Evolutionary conservation across 1,284 basidiomycete species (phyloP).

Genomic region (Fomitiporia mediterranea): DNA sequence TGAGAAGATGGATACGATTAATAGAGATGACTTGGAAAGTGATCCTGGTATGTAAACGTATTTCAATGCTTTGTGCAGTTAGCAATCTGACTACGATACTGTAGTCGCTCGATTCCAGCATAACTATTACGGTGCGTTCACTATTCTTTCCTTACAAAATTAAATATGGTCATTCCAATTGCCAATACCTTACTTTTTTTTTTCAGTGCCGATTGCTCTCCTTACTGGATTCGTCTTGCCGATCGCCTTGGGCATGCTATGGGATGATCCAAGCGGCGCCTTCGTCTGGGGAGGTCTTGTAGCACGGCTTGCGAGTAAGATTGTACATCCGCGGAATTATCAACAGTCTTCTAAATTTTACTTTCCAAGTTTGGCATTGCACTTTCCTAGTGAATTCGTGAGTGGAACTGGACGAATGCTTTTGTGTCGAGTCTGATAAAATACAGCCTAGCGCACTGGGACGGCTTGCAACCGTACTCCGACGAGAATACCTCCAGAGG

Average conservation of each 20-base stretch:
- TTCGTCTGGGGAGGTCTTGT: slow-evolving; percentile 70
- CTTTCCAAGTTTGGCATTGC: slow-evolving; percentile 62
- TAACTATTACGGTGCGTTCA: slow-evolving; percentile 51
- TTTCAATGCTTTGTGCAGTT: neutral
- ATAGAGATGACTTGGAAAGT: slow-evolving; percentile 63
- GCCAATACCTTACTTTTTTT: neutral
- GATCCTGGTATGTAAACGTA: slow-evolving; percentile 53
- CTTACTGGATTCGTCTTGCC: slow-evolving; percentile 58
- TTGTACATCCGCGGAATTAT: slow-evolving; percentile 13
- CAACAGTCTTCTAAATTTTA: neutral
- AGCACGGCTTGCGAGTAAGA: slow-evolving; percentile 53
- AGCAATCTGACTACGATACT: neutral
- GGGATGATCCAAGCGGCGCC: slow-evolving; percentile 58
- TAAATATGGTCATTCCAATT: too few relatives aligned
- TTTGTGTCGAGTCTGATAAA: neutral
- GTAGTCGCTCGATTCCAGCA: slow-evolving; percentile 76
- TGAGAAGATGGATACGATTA: slow-evolving; percentile 57
- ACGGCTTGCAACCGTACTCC: slow-evolving; percentile 72
- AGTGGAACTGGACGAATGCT: slow-evolving; percentile 28
- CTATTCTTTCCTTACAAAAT: neutral
- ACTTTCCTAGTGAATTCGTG: slow-evolving; percentile 79
- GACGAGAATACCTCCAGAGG: slow-evolving; percentile 76
- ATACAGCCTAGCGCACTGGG: slow-evolving; percentile 67
- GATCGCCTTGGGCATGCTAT: slow-evolving; percentile 45
- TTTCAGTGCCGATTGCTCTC: slow-evolving; percentile 53